Base-by-base conservation (phyloP, 805 yeast species). In the Barnettozyma wickerhamii region DNA sequence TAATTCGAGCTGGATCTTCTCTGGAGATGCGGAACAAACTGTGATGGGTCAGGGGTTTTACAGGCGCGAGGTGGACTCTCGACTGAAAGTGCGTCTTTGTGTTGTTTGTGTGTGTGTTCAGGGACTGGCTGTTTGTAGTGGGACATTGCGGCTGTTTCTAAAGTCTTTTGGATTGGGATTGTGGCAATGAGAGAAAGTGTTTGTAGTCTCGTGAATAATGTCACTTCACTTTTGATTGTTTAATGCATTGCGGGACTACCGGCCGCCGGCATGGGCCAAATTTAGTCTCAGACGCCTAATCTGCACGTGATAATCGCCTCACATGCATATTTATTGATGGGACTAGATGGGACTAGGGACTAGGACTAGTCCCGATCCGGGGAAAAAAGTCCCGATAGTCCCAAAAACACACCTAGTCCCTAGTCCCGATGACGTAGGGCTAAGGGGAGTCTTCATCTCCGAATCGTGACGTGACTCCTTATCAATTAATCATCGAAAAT, bases 11-110 rank as follows among this genome's bases (percentile, higher is more conserved):
- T 39, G 1, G 46, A 31, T 31, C 42, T 35, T 34, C 47, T 33
- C 21, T 23, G 33, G 3, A 37, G 21, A 14, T 21, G 19, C 14
- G 43, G 23, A 17, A 21, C 14, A 3, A n/a, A 13, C 2, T 31
- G 18, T 17, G 23, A n/a, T 6, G 42, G 35, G 17, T 47, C 51
- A 1, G 52, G 51, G 4, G 54, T 50, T 28, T 44, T 32, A 12
- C 45, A 24, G 0, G 54, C 46, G 23, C 40, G 37, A 24, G 53
- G 53, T 6, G 51, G 45, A 4, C 37, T 5, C 14, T 38, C 36
- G 14, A 19, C 43, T 4, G 35, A 18, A 14, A 41, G 26, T 14
- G 12, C 13, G 19, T 15, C 7, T 23, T 10, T 27, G 10, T 33
- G 26, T 9, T 23, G 2, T 9, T 23, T 23, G 9, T 23, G 9